Evolutionary conservation across 495 filamentous ascomycete genomes (phyloP).

Genomic region (Durotheca rogersii): DNA sequence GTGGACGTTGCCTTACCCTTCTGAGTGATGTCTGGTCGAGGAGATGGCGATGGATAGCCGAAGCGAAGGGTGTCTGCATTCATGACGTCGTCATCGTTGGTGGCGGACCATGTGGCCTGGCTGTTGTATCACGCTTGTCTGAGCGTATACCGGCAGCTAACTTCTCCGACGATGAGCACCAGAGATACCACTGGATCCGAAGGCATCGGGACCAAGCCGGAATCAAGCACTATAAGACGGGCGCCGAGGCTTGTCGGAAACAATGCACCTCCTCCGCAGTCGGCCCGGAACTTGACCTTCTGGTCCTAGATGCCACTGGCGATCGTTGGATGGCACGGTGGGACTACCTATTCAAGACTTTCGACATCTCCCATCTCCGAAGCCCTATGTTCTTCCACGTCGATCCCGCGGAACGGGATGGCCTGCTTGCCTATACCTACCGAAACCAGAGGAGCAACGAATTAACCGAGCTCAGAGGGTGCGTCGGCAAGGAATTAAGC

Average conservation of each 20-base stretch:
- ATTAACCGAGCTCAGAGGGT: conserved; percentile 58
- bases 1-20: too few relatives aligned
- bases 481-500: conserved; percentile 64
- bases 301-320: conserved; percentile 56
- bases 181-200: conserved; percentile 64
- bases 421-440: conserved; percentile 59
- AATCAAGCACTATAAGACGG: conserved; percentile 31
- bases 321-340: conserved; percentile 58
- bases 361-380: conserved; percentile 60
- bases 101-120: conserved; percentile 63
- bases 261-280: conserved; percentile 28
- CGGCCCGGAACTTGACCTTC: conserved; percentile 37
- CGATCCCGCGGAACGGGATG: conserved; percentile 64
- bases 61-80: conserved; percentile 35
- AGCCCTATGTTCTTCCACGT: conserved; percentile 71
- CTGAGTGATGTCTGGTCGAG: too few relatives aligned
- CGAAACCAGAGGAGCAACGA: conserved; percentile 51
- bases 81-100: conserved; percentile 63
- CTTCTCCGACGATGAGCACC: conserved; percentile 67
- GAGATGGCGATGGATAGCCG: conserved; percentile 4
- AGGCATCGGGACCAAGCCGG: conserved; percentile 45
- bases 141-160: conserved; percentile 63
- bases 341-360: conserved; percentile 55
- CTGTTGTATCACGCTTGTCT: conserved; percentile 58
- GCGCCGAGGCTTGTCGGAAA: conserved; percentile 21